Evolutionary conservation across 1,284 basidiomycete genomes (phyloP).

Genomic region (Pseudozyma tsukubaensis): DNA sequence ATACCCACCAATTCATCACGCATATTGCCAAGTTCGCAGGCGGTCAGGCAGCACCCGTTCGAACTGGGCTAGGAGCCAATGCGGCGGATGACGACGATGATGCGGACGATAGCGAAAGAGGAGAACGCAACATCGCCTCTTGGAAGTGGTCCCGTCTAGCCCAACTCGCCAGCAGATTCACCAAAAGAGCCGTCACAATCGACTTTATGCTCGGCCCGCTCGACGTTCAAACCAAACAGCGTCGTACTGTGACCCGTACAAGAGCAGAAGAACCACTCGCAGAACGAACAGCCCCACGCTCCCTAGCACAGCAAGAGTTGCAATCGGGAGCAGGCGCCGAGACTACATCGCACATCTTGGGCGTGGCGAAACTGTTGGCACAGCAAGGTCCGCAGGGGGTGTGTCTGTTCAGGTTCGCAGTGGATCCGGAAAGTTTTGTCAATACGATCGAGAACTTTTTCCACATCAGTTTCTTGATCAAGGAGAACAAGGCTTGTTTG

Average conservation of each 20-base stretch:
- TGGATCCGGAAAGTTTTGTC: conserved; percentile 87
- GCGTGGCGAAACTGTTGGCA: conserved; percentile 70
- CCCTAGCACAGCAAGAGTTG: conserved; percentile 57
- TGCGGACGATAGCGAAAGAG: conserved; percentile 31
- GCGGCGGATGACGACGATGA: conserved; percentile 9
- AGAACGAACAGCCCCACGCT: conserved; percentile 34
- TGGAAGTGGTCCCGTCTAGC: conserved; percentile 65
- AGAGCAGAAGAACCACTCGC: conserved; percentile 17
- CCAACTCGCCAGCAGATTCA: conserved; percentile 32
- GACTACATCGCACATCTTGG: conserved; percentile 54
- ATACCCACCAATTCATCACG: conserved; percentile 60
- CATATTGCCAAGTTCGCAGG: conserved; percentile 52
- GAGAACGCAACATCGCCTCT: conserved; percentile 1
- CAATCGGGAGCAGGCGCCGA: conserved; percentile 53
- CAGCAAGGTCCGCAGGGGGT: conserved; percentile 70
- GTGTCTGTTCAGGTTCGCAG: conserved; percentile 84
- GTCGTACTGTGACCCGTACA: conserved; percentile 12
- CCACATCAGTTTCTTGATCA: conserved; percentile 88
- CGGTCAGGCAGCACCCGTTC: conserved; percentile 31
- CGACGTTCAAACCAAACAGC: conserved; percentile 44
- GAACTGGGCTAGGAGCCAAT: not conserved
- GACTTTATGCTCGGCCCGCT: conserved; percentile 66
- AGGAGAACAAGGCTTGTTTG: conserved; percentile 79
- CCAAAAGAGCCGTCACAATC: conserved; percentile 52
- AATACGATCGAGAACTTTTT: conserved; percentile 95